These are phyloP conservation scores for Penicillium coffeae DNA, from an alignment of 495 filamentous ascomycete species.

Conservation along the genomic window DNA sequence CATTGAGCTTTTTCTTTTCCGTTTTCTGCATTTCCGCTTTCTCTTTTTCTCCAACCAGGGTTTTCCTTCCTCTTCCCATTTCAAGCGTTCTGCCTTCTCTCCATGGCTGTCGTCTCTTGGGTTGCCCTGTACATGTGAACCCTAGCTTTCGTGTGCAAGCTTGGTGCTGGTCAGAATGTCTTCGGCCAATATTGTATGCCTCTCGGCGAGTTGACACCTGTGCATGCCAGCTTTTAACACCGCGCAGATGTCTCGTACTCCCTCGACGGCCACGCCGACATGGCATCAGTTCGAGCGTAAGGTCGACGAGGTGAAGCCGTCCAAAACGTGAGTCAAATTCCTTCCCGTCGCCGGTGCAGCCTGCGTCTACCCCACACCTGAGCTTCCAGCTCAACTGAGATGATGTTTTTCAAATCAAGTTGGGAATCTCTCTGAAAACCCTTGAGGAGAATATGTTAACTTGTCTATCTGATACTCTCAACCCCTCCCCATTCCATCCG, in stretches of 20 bases:
- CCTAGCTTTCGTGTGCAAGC: conserved; percentile 18
- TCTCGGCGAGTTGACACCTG: conserved; percentile 33
- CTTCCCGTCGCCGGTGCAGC: conserved; percentile 5
- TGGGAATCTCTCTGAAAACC: conserved; percentile 99
- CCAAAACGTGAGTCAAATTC: conserved; percentile 71
- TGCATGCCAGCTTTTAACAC: conserved; percentile 42
- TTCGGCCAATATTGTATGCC: conserved; percentile 43
- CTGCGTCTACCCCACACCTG: conserved; percentile 1
- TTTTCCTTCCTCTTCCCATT: conserved; percentile 6
- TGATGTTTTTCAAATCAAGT: conserved; percentile 88
- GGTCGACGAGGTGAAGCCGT: conserved; percentile 79
- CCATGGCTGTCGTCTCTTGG: conserved; percentile 29
- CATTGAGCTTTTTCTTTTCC: conserved; percentile 12
- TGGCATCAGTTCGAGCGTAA: conserved; percentile 73
- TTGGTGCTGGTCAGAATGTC: conserved; percentile 24
- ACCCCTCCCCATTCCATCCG: conserved; percentile 10
- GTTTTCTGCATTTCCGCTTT: conserved; percentile 8
- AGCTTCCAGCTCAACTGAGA: conserved; percentile 28
- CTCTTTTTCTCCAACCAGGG: conserved; percentile 12
- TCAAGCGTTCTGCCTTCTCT: conserved; percentile 25
- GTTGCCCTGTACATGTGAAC: conserved; percentile 17
- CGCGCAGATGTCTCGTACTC: conserved; percentile 57
- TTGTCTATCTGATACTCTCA: conserved; percentile 58
- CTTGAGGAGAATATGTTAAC: conserved; percentile 84
- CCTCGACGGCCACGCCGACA: conserved; percentile 63